Evolutionary conservation across 352 stramenopile species (phyloP), one percentile per base, ranked within the genome.

Genomic region (Globisporangium orthogonon): DNA sequence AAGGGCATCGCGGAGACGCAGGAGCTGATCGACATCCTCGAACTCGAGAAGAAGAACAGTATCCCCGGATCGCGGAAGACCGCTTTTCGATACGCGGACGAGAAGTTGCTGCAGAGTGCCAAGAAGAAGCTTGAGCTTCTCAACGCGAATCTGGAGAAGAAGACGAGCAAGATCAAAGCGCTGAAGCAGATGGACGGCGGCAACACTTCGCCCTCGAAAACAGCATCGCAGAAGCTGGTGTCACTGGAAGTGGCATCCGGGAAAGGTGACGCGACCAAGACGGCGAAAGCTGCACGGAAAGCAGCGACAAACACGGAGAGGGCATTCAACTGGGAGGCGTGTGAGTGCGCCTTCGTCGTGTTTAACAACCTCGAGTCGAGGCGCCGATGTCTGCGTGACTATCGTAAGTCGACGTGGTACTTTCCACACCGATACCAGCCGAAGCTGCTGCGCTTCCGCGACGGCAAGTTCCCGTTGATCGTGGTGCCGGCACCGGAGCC

Each of bases 341-440:
- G 79, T 33, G 71, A 89, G 39, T 92, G 82, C 51, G 87, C 87
- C 0, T 95, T 94, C 52, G 78, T 96, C 0, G 82, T 95, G 7
- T 96, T 96, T 58, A 89, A 95, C 61, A 87, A 94, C 52, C 49
- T 93, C 43, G 86, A 94, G 56, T 94, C 82, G 10, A 71, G 67
- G 7, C 74, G 78, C 1, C 70, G 85, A 0, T 95, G 86, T 44
- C 43, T 95, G 11, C 61, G 74, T 14, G 87, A 96, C 72, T 95
- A 96, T 57, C 69, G 75, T 1, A 69, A 66, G 4, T 90, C 72
- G 4, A 63, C 63, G 3, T 61, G 61, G 28, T 77, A 70, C 65
- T 61, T 88, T 13, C 45, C 73, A 5, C 70, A 58, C 1, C 60
- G 63, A 6, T 88, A 77, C 45, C 79, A 91, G 37, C 84, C 84